Evolutionary conservation across 1,139 yeast genomes (phyloP).

Genomic region (Casaregolazyma lundiana): DNA sequence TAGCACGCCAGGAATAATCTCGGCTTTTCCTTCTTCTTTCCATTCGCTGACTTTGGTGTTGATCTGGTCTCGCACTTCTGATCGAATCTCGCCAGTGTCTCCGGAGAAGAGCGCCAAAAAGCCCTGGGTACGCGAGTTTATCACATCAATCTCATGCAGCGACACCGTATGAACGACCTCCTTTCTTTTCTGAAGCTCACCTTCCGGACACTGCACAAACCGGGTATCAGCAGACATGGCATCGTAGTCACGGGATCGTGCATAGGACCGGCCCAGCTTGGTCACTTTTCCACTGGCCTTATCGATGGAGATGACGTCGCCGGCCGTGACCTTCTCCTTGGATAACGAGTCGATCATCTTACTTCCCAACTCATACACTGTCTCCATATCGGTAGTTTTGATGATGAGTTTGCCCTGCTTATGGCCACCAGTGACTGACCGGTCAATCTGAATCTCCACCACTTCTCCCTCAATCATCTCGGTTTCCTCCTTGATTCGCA

Average conservation of each 20-base stretch:
- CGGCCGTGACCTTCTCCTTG: conserved; percentile 93
- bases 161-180: conserved; percentile 96
- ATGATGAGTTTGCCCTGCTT: conserved; percentile 97
- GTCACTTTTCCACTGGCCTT: conserved; percentile 93
- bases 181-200: conserved; percentile 92
- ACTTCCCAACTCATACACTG: conserved; percentile 92
- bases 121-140: conserved; percentile 97
- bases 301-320: conserved; percentile 94
- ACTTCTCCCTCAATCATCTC: conserved; percentile 98
- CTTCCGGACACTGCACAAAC: conserved; percentile 98
- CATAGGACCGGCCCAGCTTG: conserved; percentile 90
- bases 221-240: conserved; percentile 99
- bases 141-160: conserved; percentile 95
- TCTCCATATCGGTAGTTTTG: conserved; percentile 98
- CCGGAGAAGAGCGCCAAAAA: conserved; percentile 94
- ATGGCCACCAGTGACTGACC: conserved; percentile 95
- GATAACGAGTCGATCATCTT: conserved; percentile 97
- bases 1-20: conserved; percentile 93
- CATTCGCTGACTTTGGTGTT: conserved; percentile 96
- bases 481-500: conserved; percentile 92
- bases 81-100: conserved; percentile 94
- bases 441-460: conserved; percentile 94
- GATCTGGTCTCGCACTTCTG: conserved; percentile 96
- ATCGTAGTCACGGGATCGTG: conserved; percentile 96
- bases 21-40: conserved; percentile 99